Base-by-base conservation (phyloP, 1,284 basidiomycete species). In the Cystobasidiaceae sp. region DNA sequence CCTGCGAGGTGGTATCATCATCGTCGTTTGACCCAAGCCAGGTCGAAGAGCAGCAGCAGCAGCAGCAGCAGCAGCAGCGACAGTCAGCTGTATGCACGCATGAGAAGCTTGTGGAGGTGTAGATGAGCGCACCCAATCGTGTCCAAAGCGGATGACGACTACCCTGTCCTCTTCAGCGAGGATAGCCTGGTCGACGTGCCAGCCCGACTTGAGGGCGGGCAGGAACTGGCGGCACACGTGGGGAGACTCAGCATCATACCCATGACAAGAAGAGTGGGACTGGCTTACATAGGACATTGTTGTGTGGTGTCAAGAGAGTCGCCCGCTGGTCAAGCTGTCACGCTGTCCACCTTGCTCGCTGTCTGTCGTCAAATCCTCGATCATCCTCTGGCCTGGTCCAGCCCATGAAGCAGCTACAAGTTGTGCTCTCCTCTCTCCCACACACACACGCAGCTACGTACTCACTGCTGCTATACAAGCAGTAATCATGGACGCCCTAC, bases 141-240 rank as follows among this genome's bases (percentile, higher is more conserved):
- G 89, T 0, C 94, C 94, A 77, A 97, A 98, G 11, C 94, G 87
- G 66, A 97, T 86, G 66, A 93, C 88, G 39, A 98, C 94, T 37
- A 97, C 85, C 54, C 94, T 85, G 74, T 97, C 93, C 78, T 98
- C 94, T 78, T 98, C 94, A 0, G 92, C 93, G 69, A 97, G 88
- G 77, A 98, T 97, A 4, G 94, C 93, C 77, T 97, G 91, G 76
- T 96, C 93, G 70, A 96, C 93, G 75, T 96, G 93, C 93, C 92
- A 94, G 59, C 93, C 93, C 70, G 90, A 91, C 17, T 91, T 90
- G 21, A 98, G 83, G 74, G 92, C 89, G 0, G 91, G 90, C 3
- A 94, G 84, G 77, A 94, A 93, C 72, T 80, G 79, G 21, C 25
- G 23, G 21, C 27, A 17, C 13, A 37, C 19, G 21, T 17, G 28